Base-by-base conservation (phyloP, 768 basidiomycete species). In the Phylloporus sp. region DNA sequence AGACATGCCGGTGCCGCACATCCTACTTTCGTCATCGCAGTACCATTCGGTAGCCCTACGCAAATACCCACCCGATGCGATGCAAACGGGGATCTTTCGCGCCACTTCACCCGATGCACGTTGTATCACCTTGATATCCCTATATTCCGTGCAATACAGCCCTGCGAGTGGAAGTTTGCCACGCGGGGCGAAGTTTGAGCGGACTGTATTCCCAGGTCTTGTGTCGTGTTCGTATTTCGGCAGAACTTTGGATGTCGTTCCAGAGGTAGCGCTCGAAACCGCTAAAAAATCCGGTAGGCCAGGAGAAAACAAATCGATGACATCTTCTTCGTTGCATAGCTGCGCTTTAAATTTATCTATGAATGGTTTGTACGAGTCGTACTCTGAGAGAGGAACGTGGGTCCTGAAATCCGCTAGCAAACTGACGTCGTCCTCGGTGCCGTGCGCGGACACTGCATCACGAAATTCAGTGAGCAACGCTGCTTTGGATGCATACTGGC, bases 211-310 rank as follows among this genome's bases (percentile, higher is more conserved):
- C n/a, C n/a, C n/a, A n/a, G n/a, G n/a, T n/a, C n/a, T n/a, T n/a
- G n/a, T n/a, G n/a, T n/a, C n/a, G n/a, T n/a, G n/a, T n/a, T n/a
- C n/a, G n/a, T 60, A 52, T 3, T 1, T 9, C 4, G 48, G 27
- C 24, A 57, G 50, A 3, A 33, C 3, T 22, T 60, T 57, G 2
- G 52, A 49, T 13, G 32, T 46, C 31, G 40, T 50, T 0, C 55
- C 52, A 0, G 50, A 54, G 9, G 55, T 57, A 3, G 50, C 40
- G 42, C 58, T 54, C 9, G 52, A 57, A 15, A 49, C 21, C 22
- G 23, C 26, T 1, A 60, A 11, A n/a, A 17, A 54, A 22, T 24
- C 38, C 8, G 58, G 55, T 3, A 60, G 21, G 6, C 52, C 49
- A 0, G 50, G 57, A n/a, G 53, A 47, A 17, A 59, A 35, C 23